Evolutionary conservation across 768 basidiomycete species (phyloP).

Genomic region (Lactarius hatsudake): DNA sequence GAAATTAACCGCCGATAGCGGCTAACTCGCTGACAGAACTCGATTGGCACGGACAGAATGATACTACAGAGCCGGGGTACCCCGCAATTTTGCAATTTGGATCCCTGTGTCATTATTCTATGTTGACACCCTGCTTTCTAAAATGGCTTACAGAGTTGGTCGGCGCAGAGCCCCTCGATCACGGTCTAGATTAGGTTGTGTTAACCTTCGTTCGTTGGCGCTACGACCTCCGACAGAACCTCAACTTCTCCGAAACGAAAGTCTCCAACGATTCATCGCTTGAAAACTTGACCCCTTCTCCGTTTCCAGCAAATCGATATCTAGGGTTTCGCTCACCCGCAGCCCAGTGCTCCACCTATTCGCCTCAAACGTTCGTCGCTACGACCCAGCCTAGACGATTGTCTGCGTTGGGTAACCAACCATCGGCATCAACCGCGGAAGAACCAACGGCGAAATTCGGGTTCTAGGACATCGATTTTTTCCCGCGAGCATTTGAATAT

Average conservation of each 20-base stretch:
- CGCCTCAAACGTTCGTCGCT: constrained; percentile 14
- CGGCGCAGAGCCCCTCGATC: constrained; percentile 25
- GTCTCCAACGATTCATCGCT: constrained; percentile 12
- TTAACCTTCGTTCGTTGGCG: constrained; percentile 21
- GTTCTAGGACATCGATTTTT: constrained; percentile 11
- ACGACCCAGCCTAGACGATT: constrained; percentile 6
- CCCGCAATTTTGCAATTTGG: constrained; percentile 19
- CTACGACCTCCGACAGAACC: constrained; percentile 13
- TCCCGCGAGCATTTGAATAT: constrained; percentile 20
- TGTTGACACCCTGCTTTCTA: constrained; percentile 5
- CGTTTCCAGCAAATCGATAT: constrained; percentile 23
- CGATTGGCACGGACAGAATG: background rate
- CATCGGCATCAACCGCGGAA: constrained; percentile 6
- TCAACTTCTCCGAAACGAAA: constrained; percentile 15
- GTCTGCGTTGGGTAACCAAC: constrained; percentile 13
- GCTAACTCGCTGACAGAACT: constrained; percentile 12
- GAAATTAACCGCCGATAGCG: constrained; percentile 22
- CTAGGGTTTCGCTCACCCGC: constrained; percentile 17
- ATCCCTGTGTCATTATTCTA: constrained; percentile 19
- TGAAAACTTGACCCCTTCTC: constrained; percentile 13
- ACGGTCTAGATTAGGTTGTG: constrained; percentile 11
- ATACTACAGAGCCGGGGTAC: constrained; percentile 9
- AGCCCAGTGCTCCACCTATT: constrained; percentile 21
- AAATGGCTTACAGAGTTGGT: background rate
- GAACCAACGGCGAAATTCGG: constrained; percentile 7